Evolutionary conservation across 1,284 basidiomycete species (phyloP).

Genomic region (Rhodotorula sp.): DNA sequence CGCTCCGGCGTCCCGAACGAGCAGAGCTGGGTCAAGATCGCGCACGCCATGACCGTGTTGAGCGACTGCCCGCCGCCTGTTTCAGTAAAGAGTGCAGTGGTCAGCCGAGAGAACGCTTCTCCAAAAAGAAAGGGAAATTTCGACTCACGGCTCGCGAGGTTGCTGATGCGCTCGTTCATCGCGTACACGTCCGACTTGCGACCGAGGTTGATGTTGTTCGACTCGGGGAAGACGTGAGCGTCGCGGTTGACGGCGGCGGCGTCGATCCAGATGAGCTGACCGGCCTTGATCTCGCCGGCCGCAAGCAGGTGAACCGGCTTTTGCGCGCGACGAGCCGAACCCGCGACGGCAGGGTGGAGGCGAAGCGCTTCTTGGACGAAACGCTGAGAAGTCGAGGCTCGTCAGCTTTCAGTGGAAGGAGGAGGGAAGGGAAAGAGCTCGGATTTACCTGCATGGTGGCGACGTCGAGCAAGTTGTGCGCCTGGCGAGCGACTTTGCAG

Average conservation of each 20-base stretch:
- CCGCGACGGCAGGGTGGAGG: slow-evolving; percentile 35
- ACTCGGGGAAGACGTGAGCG: background rate
- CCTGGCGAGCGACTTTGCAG: background rate
- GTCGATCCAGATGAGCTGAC: background rate
- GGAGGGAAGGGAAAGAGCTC: background rate
- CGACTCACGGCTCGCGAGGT: background rate
- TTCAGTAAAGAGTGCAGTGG: background rate
- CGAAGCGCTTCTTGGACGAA: slow-evolving; percentile 36
- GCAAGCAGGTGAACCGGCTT: no score
- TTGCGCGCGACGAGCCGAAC: slow-evolving; percentile 25
- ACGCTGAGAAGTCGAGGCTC: background rate
- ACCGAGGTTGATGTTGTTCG: background rate
- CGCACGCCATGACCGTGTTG: background rate
- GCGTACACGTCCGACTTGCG: background rate
- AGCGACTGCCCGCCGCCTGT: background rate
- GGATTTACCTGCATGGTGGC: slow-evolving; percentile 3
- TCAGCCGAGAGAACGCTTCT: background rate
- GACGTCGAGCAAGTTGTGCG: slow-evolving; percentile 11
- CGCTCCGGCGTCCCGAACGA: background rate
- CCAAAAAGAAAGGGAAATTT: background rate
- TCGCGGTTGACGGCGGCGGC: background rate
- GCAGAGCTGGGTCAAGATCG: background rate
- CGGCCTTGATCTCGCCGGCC: background rate
- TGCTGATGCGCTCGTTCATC: background rate
- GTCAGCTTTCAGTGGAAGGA: background rate